Percentiles rank a stretch among this genome's conserved stretches.
phyloP scores from a whole-genome alignment of 169 alveolate genomes.

The Amoebophrya sp. region DNA sequence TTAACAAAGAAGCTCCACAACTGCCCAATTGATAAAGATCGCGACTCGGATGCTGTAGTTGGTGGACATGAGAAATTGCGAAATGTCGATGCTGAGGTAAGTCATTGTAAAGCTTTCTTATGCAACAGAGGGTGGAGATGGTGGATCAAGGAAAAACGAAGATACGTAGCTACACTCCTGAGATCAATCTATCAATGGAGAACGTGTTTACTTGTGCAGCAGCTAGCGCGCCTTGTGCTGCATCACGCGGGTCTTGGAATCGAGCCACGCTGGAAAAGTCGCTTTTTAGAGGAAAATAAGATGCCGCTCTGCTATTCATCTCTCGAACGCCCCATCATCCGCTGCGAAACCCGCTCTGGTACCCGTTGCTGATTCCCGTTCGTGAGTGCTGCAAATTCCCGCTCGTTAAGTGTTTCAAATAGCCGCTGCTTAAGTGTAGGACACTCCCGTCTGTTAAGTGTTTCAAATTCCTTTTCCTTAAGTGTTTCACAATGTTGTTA shows the following conservation, averaged over 20 bases:
- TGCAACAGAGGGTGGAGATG: not conserved
- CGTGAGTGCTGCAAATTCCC: not conserved
- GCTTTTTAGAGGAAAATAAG: not conserved
- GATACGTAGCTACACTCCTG: too few relatives aligned
- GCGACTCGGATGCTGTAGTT: too few relatives aligned
- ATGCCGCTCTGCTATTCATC: not conserved
- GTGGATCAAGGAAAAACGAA: not conserved
- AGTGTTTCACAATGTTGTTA: too few relatives aligned
- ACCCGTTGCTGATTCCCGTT: not conserved
- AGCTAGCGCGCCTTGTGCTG: not conserved
- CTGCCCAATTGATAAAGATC: too few relatives aligned
- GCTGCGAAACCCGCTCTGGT: not conserved
- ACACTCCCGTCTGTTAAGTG: too few relatives aligned
- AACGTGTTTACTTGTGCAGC: not conserved
- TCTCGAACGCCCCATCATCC: not conserved
- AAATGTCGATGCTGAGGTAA: too few relatives aligned
- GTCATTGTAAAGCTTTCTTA: not conserved
- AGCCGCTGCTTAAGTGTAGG: not conserved
- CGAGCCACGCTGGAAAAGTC: not conserved
- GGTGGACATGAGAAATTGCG: too few relatives aligned
- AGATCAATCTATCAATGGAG: too few relatives aligned
- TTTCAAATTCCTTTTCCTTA: too few relatives aligned
- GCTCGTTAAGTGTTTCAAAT: not conserved
- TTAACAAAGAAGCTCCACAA: too few relatives aligned
- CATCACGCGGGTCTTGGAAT: not conserved